phyloP scores from a whole-genome alignment of 257 asterid genomes.

The Plantago major region DNA sequence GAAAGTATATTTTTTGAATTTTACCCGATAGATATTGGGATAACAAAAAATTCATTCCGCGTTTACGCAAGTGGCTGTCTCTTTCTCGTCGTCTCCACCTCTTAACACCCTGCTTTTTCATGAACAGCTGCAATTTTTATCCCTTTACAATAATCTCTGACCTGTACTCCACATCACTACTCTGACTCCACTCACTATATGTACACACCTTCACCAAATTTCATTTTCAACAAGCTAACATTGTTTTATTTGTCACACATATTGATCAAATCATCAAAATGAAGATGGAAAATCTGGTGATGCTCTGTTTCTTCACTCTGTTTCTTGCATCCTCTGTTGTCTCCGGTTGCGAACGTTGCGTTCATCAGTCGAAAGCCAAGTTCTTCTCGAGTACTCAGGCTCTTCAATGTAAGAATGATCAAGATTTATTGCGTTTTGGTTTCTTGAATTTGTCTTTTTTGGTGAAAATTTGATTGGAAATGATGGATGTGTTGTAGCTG shows the following conservation, averaged over 20 bases:
- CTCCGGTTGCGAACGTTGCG: conserved; percentile 67
- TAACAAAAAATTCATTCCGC: conserved; percentile 12
- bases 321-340: conserved; percentile 42
- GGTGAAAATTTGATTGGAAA: too few relatives aligned
- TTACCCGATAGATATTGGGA: too few relatives aligned
- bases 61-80: conserved; percentile 28
- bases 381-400: conserved; percentile 44
- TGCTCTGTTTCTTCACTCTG: conserved; percentile 21
- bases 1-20: too few relatives aligned
- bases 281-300: conserved; percentile 3
- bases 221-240: background rate
- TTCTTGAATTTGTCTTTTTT: background rate
- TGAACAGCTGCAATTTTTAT: conserved; percentile 6
- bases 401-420: conserved; percentile 45
- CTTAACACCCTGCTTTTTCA: conserved; percentile 8
- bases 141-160: conserved; percentile 11
- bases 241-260: background rate
- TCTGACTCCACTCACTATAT: conserved; percentile 7
- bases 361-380: conserved; percentile 46
- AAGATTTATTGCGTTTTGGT: background rate
- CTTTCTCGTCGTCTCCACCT: conserved; percentile 10
- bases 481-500: conserved; percentile 67
- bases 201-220: conserved; percentile 1
- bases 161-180: conserved; percentile 31
- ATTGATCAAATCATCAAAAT: background rate